phyloP scores from a whole-genome alignment of 75 land plant genomes.

The Selaginella tamariscina region DNA sequence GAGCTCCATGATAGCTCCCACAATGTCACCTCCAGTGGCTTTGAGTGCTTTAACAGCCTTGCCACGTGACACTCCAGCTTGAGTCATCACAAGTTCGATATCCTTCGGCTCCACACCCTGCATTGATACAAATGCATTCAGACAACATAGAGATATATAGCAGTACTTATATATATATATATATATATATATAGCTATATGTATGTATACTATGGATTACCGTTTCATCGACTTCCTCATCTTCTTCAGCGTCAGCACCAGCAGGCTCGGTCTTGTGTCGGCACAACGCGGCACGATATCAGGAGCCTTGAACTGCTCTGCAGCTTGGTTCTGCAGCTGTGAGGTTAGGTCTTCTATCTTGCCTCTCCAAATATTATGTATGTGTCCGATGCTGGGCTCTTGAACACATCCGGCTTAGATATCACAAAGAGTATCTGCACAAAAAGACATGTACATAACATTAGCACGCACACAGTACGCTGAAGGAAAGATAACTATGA shows the following conservation, averaged over 20 bases:
- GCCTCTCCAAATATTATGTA: slow-evolving; percentile 65
- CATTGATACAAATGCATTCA: no score
- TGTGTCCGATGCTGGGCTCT: slow-evolving; percentile 63
- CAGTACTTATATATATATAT: no score
- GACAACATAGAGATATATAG: no score
- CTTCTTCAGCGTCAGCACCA: slow-evolving; percentile 38
- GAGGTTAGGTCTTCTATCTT: slow-evolving; percentile 71
- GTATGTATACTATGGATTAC: no score
- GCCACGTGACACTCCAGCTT: slow-evolving; percentile 48
- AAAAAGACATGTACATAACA: background rate
- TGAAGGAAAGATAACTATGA: slow-evolving; percentile 2
- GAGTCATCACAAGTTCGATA: slow-evolving; percentile 62
- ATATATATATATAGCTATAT: no score
- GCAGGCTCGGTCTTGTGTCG: slow-evolving; percentile 38
- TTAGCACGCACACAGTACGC: background rate
- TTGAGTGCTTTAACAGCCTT: slow-evolving; percentile 55
- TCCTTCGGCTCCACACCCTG: slow-evolving; percentile 67
- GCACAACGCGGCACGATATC: slow-evolving; percentile 29
- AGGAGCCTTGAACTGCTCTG: slow-evolving; percentile 69
- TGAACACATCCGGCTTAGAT: slow-evolving; percentile 74
- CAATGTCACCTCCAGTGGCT: slow-evolving; percentile 52
- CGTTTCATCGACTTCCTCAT: slow-evolving; percentile 59
- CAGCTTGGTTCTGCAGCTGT: slow-evolving; percentile 67
- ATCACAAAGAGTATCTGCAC: slow-evolving; percentile 60
- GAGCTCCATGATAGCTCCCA: slow-evolving; percentile 71